A percentile compares a stretch with the other conserved stretches of the same genome.
Evolutionary conservation across 257 asterid genomes (phyloP).

Genomic region (Fraxinus pennsylvanica): DNA sequence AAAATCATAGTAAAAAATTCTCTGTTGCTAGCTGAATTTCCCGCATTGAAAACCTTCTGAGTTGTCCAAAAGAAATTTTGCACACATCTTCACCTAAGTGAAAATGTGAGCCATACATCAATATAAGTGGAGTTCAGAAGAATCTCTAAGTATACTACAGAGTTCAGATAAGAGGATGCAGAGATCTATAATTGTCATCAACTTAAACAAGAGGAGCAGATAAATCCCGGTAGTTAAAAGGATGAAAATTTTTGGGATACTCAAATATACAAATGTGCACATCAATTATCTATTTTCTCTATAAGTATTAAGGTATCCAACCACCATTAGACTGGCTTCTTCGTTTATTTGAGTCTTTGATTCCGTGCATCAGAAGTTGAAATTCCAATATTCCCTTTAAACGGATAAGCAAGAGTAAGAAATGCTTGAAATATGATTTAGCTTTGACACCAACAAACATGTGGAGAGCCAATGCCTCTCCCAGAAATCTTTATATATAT

Average conservation of each 20-base stretch:
- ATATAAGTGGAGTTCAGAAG: neutral
- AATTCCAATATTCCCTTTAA: neutral
- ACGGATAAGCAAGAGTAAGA: neutral
- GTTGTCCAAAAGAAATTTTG: slow-evolving; percentile 50
- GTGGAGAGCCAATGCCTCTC: neutral
- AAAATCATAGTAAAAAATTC: slow-evolving; percentile 33
- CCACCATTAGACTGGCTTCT: neutral
- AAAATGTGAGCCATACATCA: neutral
- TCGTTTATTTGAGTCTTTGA: too few relatives aligned
- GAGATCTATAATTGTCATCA: too few relatives aligned
- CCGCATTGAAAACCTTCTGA: slow-evolving; percentile 70
- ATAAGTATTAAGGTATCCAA: neutral
- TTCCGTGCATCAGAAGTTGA: neutral
- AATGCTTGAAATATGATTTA: neutral
- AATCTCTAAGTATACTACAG: neutral
- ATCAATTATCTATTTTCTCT: neutral
- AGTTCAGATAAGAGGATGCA: too few relatives aligned
- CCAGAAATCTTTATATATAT: neutral
- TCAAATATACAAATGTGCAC: too few relatives aligned
- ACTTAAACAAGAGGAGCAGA: neutral
- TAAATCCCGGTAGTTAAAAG: neutral
- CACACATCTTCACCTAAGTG: slow-evolving; percentile 69
- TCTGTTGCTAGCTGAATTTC: slow-evolving; percentile 83
- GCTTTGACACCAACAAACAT: neutral
- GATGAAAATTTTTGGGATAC: too few relatives aligned